Evolutionary conservation across 140 eudicot genomes (phyloP).

Genomic region (Anethum foeniculum): DNA sequence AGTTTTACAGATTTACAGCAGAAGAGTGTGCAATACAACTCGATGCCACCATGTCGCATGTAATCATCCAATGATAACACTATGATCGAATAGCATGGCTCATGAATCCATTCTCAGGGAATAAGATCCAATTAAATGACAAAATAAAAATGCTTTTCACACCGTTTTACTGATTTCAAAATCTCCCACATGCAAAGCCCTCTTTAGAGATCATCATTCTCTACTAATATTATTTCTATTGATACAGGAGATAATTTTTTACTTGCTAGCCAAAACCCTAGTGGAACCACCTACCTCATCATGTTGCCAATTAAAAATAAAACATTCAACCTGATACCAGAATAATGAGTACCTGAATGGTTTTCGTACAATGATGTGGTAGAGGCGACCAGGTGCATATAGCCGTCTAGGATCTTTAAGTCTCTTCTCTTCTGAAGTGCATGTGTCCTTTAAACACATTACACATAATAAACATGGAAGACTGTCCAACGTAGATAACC

Average conservation of each 20-base stretch:
- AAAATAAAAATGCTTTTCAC: neutral
- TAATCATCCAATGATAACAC: neutral
- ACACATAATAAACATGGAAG: conserved; percentile 86
- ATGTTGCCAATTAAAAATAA: neutral
- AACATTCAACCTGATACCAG: neutral
- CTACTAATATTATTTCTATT: neutral
- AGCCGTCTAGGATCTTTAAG: conserved; percentile 91
- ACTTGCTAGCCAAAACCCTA: neutral
- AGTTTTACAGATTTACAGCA: neutral
- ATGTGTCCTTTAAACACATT: conserved; percentile 90
- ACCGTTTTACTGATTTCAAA: neutral
- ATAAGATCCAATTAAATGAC: neutral
- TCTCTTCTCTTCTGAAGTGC: conserved; percentile 69
- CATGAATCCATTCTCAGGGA: neutral
- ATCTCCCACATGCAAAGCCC: neutral
- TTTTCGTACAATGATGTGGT: conserved; percentile 92
- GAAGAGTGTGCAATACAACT: neutral
- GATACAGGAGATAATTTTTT: neutral
- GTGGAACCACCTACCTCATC: neutral
- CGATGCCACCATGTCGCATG: neutral
- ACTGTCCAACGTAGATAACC: conserved; percentile 36
- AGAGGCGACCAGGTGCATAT: conserved; percentile 98
- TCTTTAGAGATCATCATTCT: neutral
- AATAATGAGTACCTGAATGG: conserved; percentile 62
- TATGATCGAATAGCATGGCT: neutral